A percentile compares a stretch with the other conserved stretches of the same genome.
phyloP scores from a whole-genome alignment of 148 eudicot species.

The Camellia japonica region DNA sequence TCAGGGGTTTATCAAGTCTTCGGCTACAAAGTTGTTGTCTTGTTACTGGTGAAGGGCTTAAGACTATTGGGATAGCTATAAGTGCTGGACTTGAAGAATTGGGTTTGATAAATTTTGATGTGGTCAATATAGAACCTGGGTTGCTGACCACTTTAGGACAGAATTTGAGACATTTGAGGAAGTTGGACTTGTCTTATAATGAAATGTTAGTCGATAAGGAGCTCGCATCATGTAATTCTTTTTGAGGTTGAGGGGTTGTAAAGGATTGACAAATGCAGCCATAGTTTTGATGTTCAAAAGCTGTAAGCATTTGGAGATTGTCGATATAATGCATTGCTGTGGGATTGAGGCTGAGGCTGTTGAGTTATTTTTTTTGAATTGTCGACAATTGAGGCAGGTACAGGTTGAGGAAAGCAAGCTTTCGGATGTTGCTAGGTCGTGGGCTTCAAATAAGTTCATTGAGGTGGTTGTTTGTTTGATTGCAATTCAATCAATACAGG shows the following conservation, averaged over 20 bases:
- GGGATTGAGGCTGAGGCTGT: constrained; percentile 36
- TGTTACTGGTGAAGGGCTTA: constrained; percentile 58
- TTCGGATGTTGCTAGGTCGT: constrained; percentile 29
- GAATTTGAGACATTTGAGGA: constrained; percentile 36
- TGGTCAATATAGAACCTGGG: constrained; percentile 42
- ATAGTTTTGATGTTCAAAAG: constrained; percentile 23
- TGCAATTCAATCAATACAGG: background rate
- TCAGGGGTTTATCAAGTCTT: constrained; percentile 32
- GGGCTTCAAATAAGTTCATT: constrained; percentile 30
- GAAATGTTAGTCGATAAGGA: constrained; percentile 53
- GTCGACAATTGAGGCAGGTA: constrained; percentile 30
- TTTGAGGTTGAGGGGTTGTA: constrained; percentile 53
- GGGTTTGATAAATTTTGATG: constrained; percentile 52
- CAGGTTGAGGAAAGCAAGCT: constrained; percentile 41
- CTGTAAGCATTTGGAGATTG: constrained; percentile 42
- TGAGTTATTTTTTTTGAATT: constrained; percentile 33
- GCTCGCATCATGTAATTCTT: constrained; percentile 31
- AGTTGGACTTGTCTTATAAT: constrained; percentile 51
- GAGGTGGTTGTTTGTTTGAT: constrained; percentile 17
- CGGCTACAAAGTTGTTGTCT: constrained; percentile 59
- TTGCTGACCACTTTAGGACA: constrained; percentile 52
- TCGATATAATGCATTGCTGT: constrained; percentile 37
- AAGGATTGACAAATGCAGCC: constrained; percentile 26
- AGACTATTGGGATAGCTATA: constrained; percentile 26
- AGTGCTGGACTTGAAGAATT: constrained; percentile 38